Base-by-base conservation (phyloP, 208 protist genomes). In the Sergeia podlipaevii region DNA sequence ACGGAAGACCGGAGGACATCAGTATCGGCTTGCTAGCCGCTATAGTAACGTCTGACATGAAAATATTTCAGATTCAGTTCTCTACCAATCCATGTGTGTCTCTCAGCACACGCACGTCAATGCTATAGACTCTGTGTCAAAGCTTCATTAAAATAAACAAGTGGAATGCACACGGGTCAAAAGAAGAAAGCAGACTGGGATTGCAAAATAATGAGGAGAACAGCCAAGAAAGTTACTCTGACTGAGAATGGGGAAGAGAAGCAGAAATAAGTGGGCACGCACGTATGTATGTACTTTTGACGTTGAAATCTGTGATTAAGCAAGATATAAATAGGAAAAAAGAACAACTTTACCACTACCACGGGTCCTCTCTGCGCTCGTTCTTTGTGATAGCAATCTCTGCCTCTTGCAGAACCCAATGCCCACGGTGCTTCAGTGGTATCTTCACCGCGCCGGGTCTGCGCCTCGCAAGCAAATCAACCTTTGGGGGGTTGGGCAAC, bases 381-480 rank as follows among this genome's bases (percentile, higher is more conserved):
- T 58, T 64, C 3, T 77, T 71, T n/a, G 84, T 91, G 34, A 91
- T 89, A 43, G 82, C 84, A 28, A 95, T 91, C 32, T 90, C 87
- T 3, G 87, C 73, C 41, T 95, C 87, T 33, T 85, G 87, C 63
- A 95, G 60, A 23, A 95, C 84, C 84, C 87, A 95, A 61, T 95
- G 87, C 2, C 87, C 87, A 34, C 87, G 78, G 52, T 89, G 54
- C 0, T 68, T 65, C 15, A 59, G 63, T 7, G 80, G 74, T 15
- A 95, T 45, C 32, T 68, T 52, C 11, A 91, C 44, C 32, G 81
- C 80, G 18, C 74, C 77, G 27, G 59, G 66, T 1, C 81, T 68
- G 2, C 69, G 72, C 15, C 60, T 54, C 7, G 58, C 60, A 5
- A 45, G 48, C 30, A 74, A 26, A 39, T 91, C 80, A 26, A 89